Evolutionary conservation across 176 grass and related monocot species (phyloP), one percentile per base, ranked within the genome.

Genomic region (Carex parvula): DNA sequence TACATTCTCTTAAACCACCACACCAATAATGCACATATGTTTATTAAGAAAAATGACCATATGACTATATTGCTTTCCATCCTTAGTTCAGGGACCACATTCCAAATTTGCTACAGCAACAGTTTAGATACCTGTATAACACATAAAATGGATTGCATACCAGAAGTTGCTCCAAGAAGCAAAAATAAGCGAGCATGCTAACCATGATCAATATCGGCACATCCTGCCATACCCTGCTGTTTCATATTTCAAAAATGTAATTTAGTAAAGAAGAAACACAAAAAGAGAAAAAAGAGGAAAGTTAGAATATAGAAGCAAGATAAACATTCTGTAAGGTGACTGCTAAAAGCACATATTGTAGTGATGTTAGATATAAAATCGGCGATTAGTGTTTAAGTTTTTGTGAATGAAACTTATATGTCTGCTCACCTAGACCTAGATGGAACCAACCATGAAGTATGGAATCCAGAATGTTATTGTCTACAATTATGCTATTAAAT

Each of bases 101-200:
- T 50, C 20, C 70, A 64, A 82, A 64, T 44, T 65, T 61, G 13
- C 18, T 84, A 12, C 2, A 39, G 79, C 6, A 53, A 84, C 67
- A 56, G 70, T 84, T 44, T 62, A 79, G 55, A 42, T 55, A 68
- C 66, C 59, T 79, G 57, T 11, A 65, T 63, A 41, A 74, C 44
- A 64, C 74, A 52, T 55, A 72, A 35, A 85, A 79, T 83, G 5
- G 71, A 75, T 20, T 63, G 83, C 96, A 85, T 39, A 99, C 96
- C 86, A 99, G 86, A 91, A 99, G 96, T 89, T 99, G 93, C 88
- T 95, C 96, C 88, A 99, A 89, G 88, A 99, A 99, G 89, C 96
- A 99, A 81, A 99, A 99, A 92, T 99, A 99, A 0, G 96, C 96
- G 39, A 99, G 93, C 93, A 99, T 99, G 96, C 93, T 99, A 81